Conservation (phyloP, 2,329 filamentous ascomycete genomes). For the Tolypocladium ovalisporum region DNA sequence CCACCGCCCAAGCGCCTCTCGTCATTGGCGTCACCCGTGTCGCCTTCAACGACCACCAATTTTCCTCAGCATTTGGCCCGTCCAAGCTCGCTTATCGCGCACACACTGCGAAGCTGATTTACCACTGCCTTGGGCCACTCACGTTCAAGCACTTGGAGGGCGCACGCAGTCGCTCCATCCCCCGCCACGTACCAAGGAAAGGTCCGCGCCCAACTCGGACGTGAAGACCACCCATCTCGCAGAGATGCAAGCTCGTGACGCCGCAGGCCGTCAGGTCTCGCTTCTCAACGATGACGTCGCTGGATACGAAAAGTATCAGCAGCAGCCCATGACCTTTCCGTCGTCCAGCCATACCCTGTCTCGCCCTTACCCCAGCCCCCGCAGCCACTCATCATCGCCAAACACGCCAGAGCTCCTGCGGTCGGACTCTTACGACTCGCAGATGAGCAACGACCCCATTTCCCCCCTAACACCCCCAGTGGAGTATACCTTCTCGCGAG, state of each 20-base stretch:
- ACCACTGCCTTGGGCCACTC: background rate
- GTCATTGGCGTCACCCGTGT: background rate
- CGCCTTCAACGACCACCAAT: background rate
- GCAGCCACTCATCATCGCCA: slow-evolving; percentile 33
- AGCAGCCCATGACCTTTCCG: slow-evolving; percentile 21
- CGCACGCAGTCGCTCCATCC: background rate
- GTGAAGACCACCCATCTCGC: background rate
- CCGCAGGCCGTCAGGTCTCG: slow-evolving; percentile 46
- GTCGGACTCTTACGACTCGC: slow-evolving; percentile 52
- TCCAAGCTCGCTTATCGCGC: background rate
- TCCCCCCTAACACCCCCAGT: slow-evolving; percentile 46
- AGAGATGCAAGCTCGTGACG: slow-evolving; percentile 43
- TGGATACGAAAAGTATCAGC: slow-evolving; percentile 7
- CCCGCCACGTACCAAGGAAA: background rate
- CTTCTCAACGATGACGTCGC: slow-evolving; percentile 44
- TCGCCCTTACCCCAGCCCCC: slow-evolving; percentile 22
- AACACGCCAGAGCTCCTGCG: slow-evolving; percentile 47
- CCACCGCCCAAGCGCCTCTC: background rate
- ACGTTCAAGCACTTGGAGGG: background rate
- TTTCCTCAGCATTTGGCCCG: background rate
- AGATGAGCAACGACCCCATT: slow-evolving; percentile 40
- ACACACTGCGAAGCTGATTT: background rate
- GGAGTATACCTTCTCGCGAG: slow-evolving; percentile 28
- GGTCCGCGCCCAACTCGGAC: background rate
- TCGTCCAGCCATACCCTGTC: slow-evolving; percentile 20